Percentiles rank a stretch among this genome's conserved stretches.
phyloP scores from a whole-genome alignment of 257 asterid species.

The Vinca minor region DNA sequence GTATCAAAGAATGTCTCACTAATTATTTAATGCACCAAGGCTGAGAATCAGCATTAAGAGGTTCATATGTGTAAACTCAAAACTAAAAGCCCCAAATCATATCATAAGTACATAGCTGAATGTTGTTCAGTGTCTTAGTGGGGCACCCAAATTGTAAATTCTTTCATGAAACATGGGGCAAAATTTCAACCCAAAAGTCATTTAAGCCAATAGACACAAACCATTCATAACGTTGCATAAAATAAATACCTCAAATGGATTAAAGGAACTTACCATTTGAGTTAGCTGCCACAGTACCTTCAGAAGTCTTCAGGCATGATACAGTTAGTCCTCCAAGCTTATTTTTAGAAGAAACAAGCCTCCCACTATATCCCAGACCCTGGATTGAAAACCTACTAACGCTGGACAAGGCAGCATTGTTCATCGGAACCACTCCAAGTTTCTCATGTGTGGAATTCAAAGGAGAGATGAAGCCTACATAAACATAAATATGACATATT shows the following conservation, averaged over 20 bases:
- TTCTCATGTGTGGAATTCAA: conserved; percentile 36
- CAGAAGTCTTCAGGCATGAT: conserved; percentile 59
- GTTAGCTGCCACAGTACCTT: conserved; percentile 38
- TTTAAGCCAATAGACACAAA: neutral
- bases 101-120: neutral
- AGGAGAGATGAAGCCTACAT: conserved; percentile 36
- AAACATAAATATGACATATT: conserved; percentile 25
- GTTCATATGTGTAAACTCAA: neutral
- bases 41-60: conserved; percentile 8
- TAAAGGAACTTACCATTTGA: conserved; percentile 42
- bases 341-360: conserved; percentile 28
- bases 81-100: neutral
- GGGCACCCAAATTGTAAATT: neutral
- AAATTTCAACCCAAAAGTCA: neutral
- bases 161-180: neutral
- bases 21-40: neutral
- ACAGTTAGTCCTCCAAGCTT: conserved; percentile 34
- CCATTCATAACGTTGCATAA: conserved; percentile 1
- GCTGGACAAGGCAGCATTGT: conserved; percentile 28
- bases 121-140: neutral
- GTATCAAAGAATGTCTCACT: conserved; percentile 3
- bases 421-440: conserved; percentile 38
- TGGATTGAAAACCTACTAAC: conserved; percentile 23
- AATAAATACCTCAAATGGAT: neutral
- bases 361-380: conserved; percentile 32